Conservation (phyloP, 2,329 filamentous ascomycete species). For the Ophiostoma triangulosporum region DNA sequence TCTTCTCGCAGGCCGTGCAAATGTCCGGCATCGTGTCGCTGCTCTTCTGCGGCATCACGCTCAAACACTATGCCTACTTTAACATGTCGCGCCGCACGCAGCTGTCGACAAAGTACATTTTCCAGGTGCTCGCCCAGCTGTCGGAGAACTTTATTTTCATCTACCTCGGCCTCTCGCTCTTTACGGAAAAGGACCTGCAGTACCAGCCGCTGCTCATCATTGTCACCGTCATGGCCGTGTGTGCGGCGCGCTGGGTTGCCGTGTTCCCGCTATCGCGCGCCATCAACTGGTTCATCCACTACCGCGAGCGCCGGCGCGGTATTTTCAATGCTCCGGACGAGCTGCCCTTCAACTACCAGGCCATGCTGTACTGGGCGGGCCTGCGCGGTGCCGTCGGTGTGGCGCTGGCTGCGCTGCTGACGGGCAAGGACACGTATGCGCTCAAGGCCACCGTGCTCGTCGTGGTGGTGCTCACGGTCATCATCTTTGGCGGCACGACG, state of each 20-base stretch:
- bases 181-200: slow-evolving; percentile 75
- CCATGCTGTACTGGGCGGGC: slow-evolving; percentile 99
- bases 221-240: slow-evolving; percentile 82
- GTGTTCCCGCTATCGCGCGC: slow-evolving; percentile 83
- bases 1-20: slow-evolving; percentile 89
- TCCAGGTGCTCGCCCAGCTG: slow-evolving; percentile 85
- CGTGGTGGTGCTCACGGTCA: slow-evolving; percentile 92
- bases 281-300: slow-evolving; percentile 88
- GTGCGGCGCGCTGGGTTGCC: slow-evolving; percentile 79
- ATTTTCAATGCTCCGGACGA: slow-evolving; percentile 64
- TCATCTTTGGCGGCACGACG: slow-evolving; percentile 96
- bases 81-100: slow-evolving; percentile 98
- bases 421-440: slow-evolving; percentile 66
- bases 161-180: slow-evolving; percentile 86
- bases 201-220: slow-evolving; percentile 95
- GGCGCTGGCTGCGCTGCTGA: slow-evolving; percentile 77
- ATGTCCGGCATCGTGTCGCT: slow-evolving; percentile 96
- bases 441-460: slow-evolving; percentile 92
- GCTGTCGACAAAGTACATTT: slow-evolving; percentile 94
- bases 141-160: slow-evolving; percentile 99
- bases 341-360: slow-evolving; percentile 86
- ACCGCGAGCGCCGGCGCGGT: slow-evolving; percentile 65
- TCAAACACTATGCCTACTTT: slow-evolving; percentile 99
- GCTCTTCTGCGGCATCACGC: slow-evolving; percentile 91
- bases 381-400: slow-evolving; percentile 92